Conservation (phyloP, 1,284 basidiomycete species). For the Sporisorium scitamineum region DNA sequence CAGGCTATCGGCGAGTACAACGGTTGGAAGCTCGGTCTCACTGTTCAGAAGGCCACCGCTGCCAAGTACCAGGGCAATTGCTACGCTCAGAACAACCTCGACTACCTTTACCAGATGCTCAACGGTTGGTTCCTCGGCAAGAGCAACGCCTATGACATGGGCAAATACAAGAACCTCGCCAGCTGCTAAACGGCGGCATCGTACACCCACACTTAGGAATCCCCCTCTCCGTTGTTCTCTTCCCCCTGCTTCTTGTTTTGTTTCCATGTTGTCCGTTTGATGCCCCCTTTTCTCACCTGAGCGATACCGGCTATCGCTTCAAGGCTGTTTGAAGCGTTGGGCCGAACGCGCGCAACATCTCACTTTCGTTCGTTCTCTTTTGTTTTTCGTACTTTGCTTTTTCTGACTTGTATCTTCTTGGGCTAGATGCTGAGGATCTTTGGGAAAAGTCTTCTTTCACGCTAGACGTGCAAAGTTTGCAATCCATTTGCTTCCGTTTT, state of each 20-base stretch:
- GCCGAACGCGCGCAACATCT: not conserved
- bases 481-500: not conserved
- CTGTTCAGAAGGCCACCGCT: conserved; percentile 43
- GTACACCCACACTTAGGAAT: too few species aligned
- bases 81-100: conserved; percentile 59
- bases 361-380: not conserved
- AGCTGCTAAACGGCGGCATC: conserved; percentile 13
- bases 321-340: not conserved
- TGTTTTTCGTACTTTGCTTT: not conserved
- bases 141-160: conserved; percentile 32
- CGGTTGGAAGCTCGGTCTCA: conserved; percentile 52
- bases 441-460: not conserved
- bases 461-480: conserved; percentile 2
- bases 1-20: conserved; percentile 58
- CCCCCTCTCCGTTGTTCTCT: not conserved
- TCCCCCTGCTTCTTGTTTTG: not conserved
- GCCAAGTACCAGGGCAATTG: conserved; percentile 46
- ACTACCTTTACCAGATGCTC: conserved; percentile 58
- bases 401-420: not conserved
- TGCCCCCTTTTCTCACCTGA: not conserved
- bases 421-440: not conserved
- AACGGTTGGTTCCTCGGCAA: conserved; percentile 61
- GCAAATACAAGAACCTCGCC: conserved; percentile 44
- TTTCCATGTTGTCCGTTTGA: not conserved
- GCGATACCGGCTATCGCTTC: conserved; percentile 1